Base-by-base conservation (phyloP, 108 stramenopile species). In the Bacterosira constricta region DNA sequence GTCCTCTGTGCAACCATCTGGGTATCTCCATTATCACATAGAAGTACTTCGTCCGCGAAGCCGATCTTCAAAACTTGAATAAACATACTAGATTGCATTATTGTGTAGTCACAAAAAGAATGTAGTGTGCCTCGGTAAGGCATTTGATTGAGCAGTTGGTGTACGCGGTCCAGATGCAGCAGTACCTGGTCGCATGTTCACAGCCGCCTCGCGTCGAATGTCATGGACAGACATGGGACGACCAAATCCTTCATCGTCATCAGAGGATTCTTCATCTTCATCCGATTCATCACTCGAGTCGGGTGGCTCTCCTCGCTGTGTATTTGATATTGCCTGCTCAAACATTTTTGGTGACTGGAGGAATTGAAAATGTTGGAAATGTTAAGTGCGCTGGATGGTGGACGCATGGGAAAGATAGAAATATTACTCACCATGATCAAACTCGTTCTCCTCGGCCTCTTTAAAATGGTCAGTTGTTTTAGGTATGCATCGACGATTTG, bases 401-500 rank as follows among this genome's bases (percentile, higher is more conserved):
- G 23, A 26, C 3, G 38, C 9, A 36, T 60, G 20, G 18, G 20
- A 4, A 17, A n/a, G 21, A 54, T 15, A 56, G n/a, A 15, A n/a
- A 39, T 35, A 63, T 23, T 17, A 29, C 77, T 78, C 34, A 78
- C 77, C 77, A 80, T 10, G 29, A 70, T 56, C 11, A 70, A 51
- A 63, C 45, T 75, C 34, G 73, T 46, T 36, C 73, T 83, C 47
- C 42, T 42, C 21, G 29, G 25, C 23, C 63, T 49, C 42, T 55
- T 76, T 32, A 52, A 35, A 4, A 49, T 36, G 10, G 47, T 29
- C 20, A 38, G 5, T 41, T 66, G 34, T 49, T 63, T 60, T 21
- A 47, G 46, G 52, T 81, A 86, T 25, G 64, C 62, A 27, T 73
- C 60, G 32, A 86, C 71, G 13, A 90, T 88, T 59, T 88, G 82